Evolutionary conservation across 306 rosid genomes (phyloP).

Genomic region (Elaeagnus macrophylla): DNA sequence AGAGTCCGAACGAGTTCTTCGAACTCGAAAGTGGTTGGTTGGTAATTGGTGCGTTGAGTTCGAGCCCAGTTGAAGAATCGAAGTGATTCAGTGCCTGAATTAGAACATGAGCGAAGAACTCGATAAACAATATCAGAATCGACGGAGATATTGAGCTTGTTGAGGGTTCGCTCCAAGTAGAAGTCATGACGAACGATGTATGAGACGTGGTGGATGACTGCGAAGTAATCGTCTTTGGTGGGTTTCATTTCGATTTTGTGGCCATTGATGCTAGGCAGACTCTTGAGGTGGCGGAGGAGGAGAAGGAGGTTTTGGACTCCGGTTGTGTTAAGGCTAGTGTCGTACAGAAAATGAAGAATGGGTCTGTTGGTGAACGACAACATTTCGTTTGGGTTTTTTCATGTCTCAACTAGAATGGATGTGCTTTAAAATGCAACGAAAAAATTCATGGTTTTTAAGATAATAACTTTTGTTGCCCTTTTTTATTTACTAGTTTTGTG

Average conservation of each 20-base stretch:
- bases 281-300: slow-evolving; percentile 3
- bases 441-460: too few species aligned
- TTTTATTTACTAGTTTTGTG: too few species aligned
- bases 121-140: slow-evolving; percentile 85
- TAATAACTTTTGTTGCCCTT: too few species aligned
- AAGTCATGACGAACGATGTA: slow-evolving; percentile 80
- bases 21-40: slow-evolving; percentile 77
- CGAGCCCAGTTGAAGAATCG: slow-evolving; percentile 95
- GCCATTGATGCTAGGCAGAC: slow-evolving; percentile 12
- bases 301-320: slow-evolving; percentile 3
- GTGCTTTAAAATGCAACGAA: too few species aligned
- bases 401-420: too few species aligned
- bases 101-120: slow-evolving; percentile 73
- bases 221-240: slow-evolving; percentile 67
- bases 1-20: slow-evolving; percentile 71
- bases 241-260: too few species aligned
- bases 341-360: slow-evolving; percentile 7
- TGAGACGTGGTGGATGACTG: slow-evolving; percentile 74
- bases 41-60: slow-evolving; percentile 42
- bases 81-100: slow-evolving; percentile 45
- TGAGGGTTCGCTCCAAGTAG: slow-evolving; percentile 90
- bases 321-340: neutral
- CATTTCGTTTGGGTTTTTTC: neutral
- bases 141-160: slow-evolving; percentile 61
- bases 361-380: slow-evolving; percentile 11